Evolutionary conservation across 306 rosid genomes (phyloP).

Genomic region (Quercus alba): DNA sequence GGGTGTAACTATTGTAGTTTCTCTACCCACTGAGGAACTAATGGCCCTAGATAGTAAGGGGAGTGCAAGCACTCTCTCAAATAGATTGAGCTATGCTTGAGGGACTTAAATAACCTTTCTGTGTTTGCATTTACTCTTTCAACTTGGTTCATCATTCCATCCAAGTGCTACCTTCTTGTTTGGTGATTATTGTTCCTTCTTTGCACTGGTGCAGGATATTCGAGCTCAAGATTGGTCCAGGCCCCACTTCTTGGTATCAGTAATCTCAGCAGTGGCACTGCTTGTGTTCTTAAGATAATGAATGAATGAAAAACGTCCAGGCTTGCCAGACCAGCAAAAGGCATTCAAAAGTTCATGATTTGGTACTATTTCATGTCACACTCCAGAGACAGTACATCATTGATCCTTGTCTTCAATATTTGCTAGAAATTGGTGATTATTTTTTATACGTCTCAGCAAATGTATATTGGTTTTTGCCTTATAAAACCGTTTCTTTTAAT

Average conservation of each 20-base stretch:
- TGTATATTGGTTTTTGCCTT: constrained; percentile 31
- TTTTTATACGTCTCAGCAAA: constrained; percentile 29
- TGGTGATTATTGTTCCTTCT: constrained; percentile 12
- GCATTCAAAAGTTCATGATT: constrained; percentile 10
- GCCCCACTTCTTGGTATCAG: constrained; percentile 39
- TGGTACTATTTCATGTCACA: constrained; percentile 17
- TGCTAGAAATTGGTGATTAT: constrained; percentile 29
- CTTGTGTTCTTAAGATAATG: constrained; percentile 48
- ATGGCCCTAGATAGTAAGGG: too few species aligned
- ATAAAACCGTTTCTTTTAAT: constrained; percentile 7
- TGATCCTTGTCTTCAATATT: constrained; percentile 27
- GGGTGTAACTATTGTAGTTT: too few species aligned
- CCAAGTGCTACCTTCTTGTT: neutral
- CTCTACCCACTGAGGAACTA: too few species aligned
- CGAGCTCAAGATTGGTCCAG: constrained; percentile 37
- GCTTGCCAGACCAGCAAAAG: constrained; percentile 13
- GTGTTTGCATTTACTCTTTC: too few species aligned
- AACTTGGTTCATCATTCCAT: neutral
- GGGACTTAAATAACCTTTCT: too few species aligned
- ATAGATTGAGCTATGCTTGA: too few species aligned
- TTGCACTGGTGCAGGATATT: constrained; percentile 48
- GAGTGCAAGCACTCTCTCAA: too few species aligned
- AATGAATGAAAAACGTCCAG: neutral
- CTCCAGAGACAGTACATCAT: constrained; percentile 20
- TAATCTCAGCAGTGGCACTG: constrained; percentile 37